These are phyloP conservation scores for Silene vulgaris DNA, from an alignment of 179 eudicot species.

Conservation along the genomic window DNA sequence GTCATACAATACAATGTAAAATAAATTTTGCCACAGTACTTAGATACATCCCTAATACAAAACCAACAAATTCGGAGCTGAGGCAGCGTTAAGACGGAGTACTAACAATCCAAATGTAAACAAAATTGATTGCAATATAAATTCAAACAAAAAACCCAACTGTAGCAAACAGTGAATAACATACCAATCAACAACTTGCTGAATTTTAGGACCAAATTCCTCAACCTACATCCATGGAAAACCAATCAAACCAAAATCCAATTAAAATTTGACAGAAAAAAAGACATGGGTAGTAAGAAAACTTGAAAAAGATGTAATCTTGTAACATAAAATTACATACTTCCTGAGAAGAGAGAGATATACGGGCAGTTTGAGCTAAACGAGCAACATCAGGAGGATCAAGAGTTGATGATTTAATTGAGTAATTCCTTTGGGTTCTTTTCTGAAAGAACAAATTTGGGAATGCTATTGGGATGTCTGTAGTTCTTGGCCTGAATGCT, in stretches of 20 bases:
- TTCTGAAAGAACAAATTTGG: not conserved
- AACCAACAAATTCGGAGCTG: no score
- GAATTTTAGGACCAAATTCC: constrained; percentile 84
- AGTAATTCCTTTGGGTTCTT: constrained; percentile 12
- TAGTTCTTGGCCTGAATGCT: constrained; percentile 20
- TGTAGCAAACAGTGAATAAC: not conserved
- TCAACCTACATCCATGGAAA: constrained; percentile 29
- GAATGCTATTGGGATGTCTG: not conserved
- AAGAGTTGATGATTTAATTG: constrained; percentile 37
- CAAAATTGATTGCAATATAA: not conserved
- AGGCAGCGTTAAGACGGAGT: no score
- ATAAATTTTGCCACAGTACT: no score
- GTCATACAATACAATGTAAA: no score
- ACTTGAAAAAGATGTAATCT: not conserved
- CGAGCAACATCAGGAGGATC: constrained; percentile 68
- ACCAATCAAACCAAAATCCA: constrained; percentile 14
- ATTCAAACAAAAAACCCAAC: not conserved
- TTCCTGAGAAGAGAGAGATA: constrained; percentile 69
- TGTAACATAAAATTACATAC: constrained; percentile 25
- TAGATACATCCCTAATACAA: no score
- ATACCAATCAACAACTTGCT: constrained; percentile 78
- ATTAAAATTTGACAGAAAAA: not conserved
- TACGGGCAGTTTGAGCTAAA: constrained; percentile 76
- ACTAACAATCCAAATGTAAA: no score
- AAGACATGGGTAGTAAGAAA: constrained; percentile 2